Percentiles rank a stretch among this genome's conserved stretches.
phyloP scores from a whole-genome alignment of 345 rosid genomes.

The Turnera subulata region DNA sequence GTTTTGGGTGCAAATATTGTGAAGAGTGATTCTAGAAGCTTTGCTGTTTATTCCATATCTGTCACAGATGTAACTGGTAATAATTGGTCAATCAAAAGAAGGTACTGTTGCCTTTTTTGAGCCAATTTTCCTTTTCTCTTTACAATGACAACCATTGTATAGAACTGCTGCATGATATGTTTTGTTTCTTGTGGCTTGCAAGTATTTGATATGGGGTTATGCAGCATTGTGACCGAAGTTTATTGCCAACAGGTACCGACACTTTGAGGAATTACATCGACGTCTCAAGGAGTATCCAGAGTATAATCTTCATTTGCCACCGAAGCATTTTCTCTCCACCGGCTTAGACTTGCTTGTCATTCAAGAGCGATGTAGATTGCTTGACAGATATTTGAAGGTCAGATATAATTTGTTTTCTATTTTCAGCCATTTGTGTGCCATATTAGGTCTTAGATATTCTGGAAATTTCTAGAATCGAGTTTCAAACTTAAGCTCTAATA shows the following conservation, averaged over 20 bases:
- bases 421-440: no score
- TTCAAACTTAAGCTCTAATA: neutral
- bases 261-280: conserved; percentile 98
- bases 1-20: conserved; percentile 97
- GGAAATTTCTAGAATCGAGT: neutral
- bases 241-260: conserved; percentile 65
- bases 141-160: neutral
- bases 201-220: no score
- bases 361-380: conserved; percentile 84
- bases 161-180: no score
- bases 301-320: conserved; percentile 91
- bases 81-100: conserved; percentile 98
- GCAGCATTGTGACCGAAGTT: conserved; percentile 5
- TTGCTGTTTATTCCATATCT: conserved; percentile 92
- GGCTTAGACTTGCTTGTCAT: conserved; percentile 80
- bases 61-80: conserved; percentile 79
- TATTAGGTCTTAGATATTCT: neutral
- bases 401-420: conserved; percentile 12
- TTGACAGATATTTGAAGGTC: conserved; percentile 87
- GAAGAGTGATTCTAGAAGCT: conserved; percentile 76
- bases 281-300: conserved; percentile 87
- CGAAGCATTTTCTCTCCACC: conserved; percentile 93
- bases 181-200: no score
- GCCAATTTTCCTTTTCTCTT: conserved; percentile 20
- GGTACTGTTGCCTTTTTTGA: conserved; percentile 42